phyloP scores from a whole-genome alignment of 2,329 filamentous ascomycete species.

The Neofusicoccum umdonicola region DNA sequence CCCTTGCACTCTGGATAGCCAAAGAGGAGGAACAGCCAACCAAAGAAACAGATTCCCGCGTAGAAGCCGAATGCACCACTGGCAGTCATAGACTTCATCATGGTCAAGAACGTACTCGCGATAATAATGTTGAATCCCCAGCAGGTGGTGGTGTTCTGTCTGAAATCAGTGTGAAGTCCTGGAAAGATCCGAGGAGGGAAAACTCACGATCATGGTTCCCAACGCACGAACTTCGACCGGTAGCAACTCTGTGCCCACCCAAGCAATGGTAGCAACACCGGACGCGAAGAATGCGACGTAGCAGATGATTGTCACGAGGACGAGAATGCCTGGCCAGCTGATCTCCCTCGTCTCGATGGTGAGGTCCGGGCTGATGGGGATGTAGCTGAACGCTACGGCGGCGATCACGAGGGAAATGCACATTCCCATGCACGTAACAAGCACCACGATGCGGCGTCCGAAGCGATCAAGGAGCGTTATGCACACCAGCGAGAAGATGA shows the following conservation, averaged over 20 bases:
- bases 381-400: constrained; percentile 56
- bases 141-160: constrained; percentile 24
- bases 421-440: constrained; percentile 58
- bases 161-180: not conserved
- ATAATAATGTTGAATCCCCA: constrained; percentile 32
- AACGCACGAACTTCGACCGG: constrained; percentile 38
- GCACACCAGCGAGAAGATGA: constrained; percentile 72
- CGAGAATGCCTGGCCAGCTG: constrained; percentile 34
- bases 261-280: constrained; percentile 35
- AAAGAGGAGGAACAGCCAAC: constrained; percentile 39
- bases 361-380: constrained; percentile 42
- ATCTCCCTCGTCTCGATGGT: constrained; percentile 30
- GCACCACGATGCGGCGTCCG: constrained; percentile 70
- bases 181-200: not conserved
- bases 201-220: constrained; percentile 37
- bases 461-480: constrained; percentile 75
- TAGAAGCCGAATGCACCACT: constrained; percentile 42
- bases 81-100: constrained; percentile 38
- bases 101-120: constrained; percentile 38
- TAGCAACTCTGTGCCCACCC: constrained; percentile 38
- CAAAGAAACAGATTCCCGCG: constrained; percentile 39
- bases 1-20: constrained; percentile 41
- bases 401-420: constrained; percentile 66
- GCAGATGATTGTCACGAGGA: constrained; percentile 37
- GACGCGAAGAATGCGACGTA: constrained; percentile 37